phyloP scores from a whole-genome alignment of 345 rosid species.

The Salix dunnii region DNA sequence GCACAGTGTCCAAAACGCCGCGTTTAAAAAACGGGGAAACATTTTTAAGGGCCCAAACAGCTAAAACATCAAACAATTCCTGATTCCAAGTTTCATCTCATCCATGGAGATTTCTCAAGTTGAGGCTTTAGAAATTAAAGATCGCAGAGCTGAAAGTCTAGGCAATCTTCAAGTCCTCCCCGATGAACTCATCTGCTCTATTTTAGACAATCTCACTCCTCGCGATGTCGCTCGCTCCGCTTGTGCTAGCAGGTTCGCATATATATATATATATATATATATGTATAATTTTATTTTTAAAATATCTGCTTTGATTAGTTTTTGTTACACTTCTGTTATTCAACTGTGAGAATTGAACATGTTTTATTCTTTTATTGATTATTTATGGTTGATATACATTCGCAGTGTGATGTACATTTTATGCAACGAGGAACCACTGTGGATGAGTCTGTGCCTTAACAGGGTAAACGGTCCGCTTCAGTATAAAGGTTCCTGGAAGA shows the following conservation, averaged over 20 bases:
- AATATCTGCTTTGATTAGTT: background rate
- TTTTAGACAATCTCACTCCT: slow-evolving; percentile 60
- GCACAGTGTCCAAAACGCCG: background rate
- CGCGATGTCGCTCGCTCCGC: slow-evolving; percentile 72
- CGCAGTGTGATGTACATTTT: slow-evolving; percentile 81
- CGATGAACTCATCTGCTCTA: slow-evolving; percentile 63
- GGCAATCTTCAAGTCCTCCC: slow-evolving; percentile 63
- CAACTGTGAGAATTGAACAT: background rate
- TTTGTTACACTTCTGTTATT: background rate
- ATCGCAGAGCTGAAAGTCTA: slow-evolving; percentile 69
- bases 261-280: background rate
- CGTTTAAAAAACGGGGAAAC: background rate
- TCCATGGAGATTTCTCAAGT: slow-evolving; percentile 37
- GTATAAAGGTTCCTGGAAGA: slow-evolving; percentile 86
- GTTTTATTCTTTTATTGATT: background rate
- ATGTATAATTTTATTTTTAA: background rate
- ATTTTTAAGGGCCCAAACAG: background rate
- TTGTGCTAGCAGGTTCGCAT: slow-evolving; percentile 85
- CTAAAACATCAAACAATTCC: background rate
- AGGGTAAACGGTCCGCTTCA: slow-evolving; percentile 49
- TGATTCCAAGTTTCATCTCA: background rate
- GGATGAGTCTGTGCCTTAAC: slow-evolving; percentile 76
- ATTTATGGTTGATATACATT: background rate
- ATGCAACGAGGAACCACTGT: slow-evolving; percentile 85
- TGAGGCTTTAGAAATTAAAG: slow-evolving; percentile 30